Evolutionary conservation across 805 yeast species (phyloP).

Genomic region (Saccharomyces jurei): DNA sequence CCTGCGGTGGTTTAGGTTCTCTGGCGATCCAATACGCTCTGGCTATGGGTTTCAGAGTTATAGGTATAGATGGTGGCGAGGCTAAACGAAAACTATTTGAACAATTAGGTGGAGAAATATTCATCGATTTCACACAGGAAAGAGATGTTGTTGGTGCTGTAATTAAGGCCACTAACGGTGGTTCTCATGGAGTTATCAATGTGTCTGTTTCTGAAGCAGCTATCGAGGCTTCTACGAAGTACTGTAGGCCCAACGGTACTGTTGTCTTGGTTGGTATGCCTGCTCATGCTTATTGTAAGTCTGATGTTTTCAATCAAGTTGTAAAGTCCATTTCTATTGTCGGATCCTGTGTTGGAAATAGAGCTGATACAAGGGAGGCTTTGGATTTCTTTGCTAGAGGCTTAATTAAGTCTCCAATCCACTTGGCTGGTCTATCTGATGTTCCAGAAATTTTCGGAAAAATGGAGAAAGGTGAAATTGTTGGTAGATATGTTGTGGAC

Average conservation of each 20-base stretch:
- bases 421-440: slow-evolving; percentile 67
- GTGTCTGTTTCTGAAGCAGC: slow-evolving; percentile 51
- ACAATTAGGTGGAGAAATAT: slow-evolving; percentile 55
- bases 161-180: slow-evolving; percentile 46
- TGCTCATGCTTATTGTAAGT: slow-evolving; percentile 40
- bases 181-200: slow-evolving; percentile 64
- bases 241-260: slow-evolving; percentile 52
- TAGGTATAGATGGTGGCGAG: slow-evolving; percentile 69
- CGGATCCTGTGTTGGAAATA: slow-evolving; percentile 46
- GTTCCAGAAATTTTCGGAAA: slow-evolving; percentile 59
- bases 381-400: slow-evolving; percentile 68
- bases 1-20: slow-evolving; percentile 76
- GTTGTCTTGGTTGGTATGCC: slow-evolving; percentile 57
- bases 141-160: slow-evolving; percentile 44
- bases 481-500: slow-evolving; percentile 85
- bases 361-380: slow-evolving; percentile 54
- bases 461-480: slow-evolving; percentile 78
- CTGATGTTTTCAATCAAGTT: slow-evolving; percentile 43
- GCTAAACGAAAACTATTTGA: slow-evolving; percentile 50
- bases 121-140: slow-evolving; percentile 45
- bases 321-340: slow-evolving; percentile 40
- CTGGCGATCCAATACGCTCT: slow-evolving; percentile 68
- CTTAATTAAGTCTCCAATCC: slow-evolving; percentile 62
- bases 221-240: slow-evolving; percentile 41
- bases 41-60: slow-evolving; percentile 65